Evolutionary conservation across 163 green algal species (phyloP).

Genomic region (Chlorella variabilis): DNA sequence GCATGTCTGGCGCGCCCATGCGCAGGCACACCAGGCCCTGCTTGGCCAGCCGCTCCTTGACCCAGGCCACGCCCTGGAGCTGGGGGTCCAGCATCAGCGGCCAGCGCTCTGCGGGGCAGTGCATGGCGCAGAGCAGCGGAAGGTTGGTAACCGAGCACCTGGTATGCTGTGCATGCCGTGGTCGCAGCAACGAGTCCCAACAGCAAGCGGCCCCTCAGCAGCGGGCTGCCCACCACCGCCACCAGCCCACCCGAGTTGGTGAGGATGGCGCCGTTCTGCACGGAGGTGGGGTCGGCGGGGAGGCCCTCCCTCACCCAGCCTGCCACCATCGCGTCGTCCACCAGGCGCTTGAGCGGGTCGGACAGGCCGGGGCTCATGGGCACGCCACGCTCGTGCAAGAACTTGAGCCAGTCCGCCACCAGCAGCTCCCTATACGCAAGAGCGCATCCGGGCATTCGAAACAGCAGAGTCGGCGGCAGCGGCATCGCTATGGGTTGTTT

Average conservation of each 20-base stretch:
- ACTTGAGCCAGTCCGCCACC: constrained; percentile 83
- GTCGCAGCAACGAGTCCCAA: background rate
- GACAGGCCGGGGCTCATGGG: constrained; percentile 85
- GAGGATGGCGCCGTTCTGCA: constrained; percentile 90
- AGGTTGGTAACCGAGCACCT: too few species aligned
- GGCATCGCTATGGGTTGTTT: too few species aligned
- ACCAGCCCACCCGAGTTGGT: constrained; percentile 53
- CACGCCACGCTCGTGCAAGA: constrained; percentile 70
- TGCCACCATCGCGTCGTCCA: constrained; percentile 85
- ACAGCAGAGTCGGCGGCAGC: background rate
- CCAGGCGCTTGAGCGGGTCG: constrained; percentile 77
- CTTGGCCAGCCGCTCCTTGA: constrained; percentile 83
- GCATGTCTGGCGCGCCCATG: constrained; percentile 76
- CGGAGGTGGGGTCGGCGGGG: constrained; percentile 81
- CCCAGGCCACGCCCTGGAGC: constrained; percentile 87
- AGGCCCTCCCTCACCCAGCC: constrained; percentile 85
- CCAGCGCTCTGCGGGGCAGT: constrained; percentile 80
- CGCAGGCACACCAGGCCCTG: constrained; percentile 80
- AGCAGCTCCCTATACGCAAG: constrained; percentile 57
- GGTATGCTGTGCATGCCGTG: background rate
- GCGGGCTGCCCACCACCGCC: background rate
- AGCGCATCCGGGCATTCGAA: too few species aligned
- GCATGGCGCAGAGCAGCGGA: too few species aligned
- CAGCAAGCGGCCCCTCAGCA: too few species aligned
- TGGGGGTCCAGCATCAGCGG: constrained; percentile 91